Conservation (phyloP, 306 rosid species). For the Quercus engelmannii region DNA sequence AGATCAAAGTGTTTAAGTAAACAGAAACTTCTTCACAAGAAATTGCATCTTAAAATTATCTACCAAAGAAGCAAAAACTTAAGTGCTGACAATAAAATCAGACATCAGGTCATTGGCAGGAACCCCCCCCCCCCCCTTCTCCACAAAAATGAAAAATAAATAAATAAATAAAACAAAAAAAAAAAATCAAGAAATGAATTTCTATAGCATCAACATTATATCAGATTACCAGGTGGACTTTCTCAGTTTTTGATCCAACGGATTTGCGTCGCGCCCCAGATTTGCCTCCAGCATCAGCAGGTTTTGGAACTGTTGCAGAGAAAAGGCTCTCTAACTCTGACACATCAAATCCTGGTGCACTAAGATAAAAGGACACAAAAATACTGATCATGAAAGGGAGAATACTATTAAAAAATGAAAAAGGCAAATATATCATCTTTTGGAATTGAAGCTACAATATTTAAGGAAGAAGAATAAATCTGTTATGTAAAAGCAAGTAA, state of each 20-base stretch:
- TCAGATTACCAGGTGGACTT: conserved; percentile 77
- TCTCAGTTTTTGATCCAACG: conserved; percentile 78
- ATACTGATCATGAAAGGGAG: conserved; percentile 24
- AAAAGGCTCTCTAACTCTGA: conserved; percentile 90
- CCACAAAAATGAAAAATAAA: too few species aligned
- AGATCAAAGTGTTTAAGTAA: not conserved
- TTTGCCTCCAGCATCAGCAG: conserved; percentile 66
- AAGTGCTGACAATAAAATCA: too few species aligned
- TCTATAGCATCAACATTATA: conserved; percentile 7
- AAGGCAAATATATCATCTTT: not conserved
- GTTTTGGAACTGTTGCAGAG: conserved; percentile 83
- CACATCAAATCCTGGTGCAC: conserved; percentile 92
- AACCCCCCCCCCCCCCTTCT: too few species aligned
- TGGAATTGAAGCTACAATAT: not conserved
- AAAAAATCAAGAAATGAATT: conserved; percentile 7
- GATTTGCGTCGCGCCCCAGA: conserved; percentile 79
- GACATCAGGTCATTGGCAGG: too few species aligned
- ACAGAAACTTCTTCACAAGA: too few species aligned
- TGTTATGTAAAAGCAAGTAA: not conserved
- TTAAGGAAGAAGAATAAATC: conserved; percentile 9
- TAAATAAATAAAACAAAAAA: not conserved
- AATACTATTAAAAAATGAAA: conserved; percentile 15
- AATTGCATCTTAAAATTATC: too few species aligned
- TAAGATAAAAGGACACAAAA: conserved; percentile 32
- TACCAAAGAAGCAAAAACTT: too few species aligned